phyloP scores from a whole-genome alignment of 2,329 filamentous ascomycete species.

The Beauveria rudraprayagi region DNA sequence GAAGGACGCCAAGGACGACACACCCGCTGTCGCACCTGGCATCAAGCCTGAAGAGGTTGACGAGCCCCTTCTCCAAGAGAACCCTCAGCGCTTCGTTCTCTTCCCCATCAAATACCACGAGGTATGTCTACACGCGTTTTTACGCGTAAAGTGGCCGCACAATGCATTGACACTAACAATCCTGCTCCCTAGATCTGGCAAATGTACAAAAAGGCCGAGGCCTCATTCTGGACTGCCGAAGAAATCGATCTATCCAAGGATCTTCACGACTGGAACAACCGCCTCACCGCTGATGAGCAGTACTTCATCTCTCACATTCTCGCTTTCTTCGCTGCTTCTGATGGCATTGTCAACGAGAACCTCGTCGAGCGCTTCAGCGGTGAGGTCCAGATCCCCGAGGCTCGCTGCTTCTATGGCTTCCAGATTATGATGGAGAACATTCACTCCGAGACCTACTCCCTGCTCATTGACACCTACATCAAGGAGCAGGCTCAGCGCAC shows the following conservation, averaged over 20 bases:
- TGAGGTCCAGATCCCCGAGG: constrained; percentile 95
- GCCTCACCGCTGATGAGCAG: constrained; percentile 89
- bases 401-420: constrained; percentile 99
- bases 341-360: constrained; percentile 99
- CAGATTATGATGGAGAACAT: constrained; percentile 99
- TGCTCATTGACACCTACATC: constrained; percentile 98
- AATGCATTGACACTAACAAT: constrained; percentile 30
- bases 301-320: constrained; percentile 98
- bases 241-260: constrained; percentile 99
- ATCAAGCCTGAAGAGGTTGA: constrained; percentile 65
- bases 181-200: constrained; percentile 74
- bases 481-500: constrained; percentile 91
- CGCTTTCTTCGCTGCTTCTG: constrained; percentile 97
- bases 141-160: constrained; percentile 60
- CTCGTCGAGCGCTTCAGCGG: constrained; percentile 94
- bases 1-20: constrained; percentile 38
- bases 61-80: constrained; percentile 91
- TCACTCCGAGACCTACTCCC: constrained; percentile 98
- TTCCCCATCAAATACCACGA: constrained; percentile 99
- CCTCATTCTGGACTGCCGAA: constrained; percentile 99
- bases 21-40: constrained; percentile 36
- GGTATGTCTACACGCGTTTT: constrained; percentile 56
- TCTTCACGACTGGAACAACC: constrained; percentile 98
- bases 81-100: constrained; percentile 90
- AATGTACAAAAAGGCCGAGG: constrained; percentile 99